Evolutionary conservation across 306 rosid species (phyloP), one percentile per base, ranked within the genome.

Genomic region (Lithocarpus polystachyus): DNA sequence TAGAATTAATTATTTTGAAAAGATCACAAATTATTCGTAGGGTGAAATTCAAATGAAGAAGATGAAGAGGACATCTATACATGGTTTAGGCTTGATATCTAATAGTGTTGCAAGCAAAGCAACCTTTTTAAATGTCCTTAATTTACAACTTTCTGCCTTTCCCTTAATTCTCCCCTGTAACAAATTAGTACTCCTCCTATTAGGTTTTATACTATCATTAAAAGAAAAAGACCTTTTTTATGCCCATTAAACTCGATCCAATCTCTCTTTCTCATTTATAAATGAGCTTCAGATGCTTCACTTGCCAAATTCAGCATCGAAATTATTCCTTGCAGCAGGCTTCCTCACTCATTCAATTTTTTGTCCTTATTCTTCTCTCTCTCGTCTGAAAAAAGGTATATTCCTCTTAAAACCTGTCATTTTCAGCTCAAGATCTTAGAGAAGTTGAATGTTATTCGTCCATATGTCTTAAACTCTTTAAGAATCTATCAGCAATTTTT

Each of bases 251-350:
- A 74, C 26, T 40, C 11, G 0, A 40, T 8, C 45, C 45, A 40
- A 40, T 37, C 28, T 20, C 67, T 22, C 74, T 54, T 67, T 35
- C 35, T 31, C 18, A 12, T 24, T 64, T 62, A 64, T 64, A 64
- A 15, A 29, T n/a, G 26, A 67, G 72, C 72, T 67, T 67, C 52
- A 33, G 84, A 73, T 88, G 87, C 89, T 88, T 88, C 83, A 85
- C 89, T 88, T 85, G 84, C 86, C 79, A 86, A 81, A 70, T 85
- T 88, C 80, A 70, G 82, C 71, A 84, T 64, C 84, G 48, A 55
- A 10, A 64, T 76, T 62, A 62, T 28, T 62, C 2, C 69, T 74
- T 19, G 29, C 62, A 77, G 29, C 69, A 77, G 51, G 31, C 77
- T 37, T 56, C 67, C 78, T 71, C 79, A 35, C n/a, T 73, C 75